Percentiles rank a stretch among this genome's conserved stretches.
Conservation (phyloP, 129 eudicot species). For the Erigeron canadensis region DNA sequence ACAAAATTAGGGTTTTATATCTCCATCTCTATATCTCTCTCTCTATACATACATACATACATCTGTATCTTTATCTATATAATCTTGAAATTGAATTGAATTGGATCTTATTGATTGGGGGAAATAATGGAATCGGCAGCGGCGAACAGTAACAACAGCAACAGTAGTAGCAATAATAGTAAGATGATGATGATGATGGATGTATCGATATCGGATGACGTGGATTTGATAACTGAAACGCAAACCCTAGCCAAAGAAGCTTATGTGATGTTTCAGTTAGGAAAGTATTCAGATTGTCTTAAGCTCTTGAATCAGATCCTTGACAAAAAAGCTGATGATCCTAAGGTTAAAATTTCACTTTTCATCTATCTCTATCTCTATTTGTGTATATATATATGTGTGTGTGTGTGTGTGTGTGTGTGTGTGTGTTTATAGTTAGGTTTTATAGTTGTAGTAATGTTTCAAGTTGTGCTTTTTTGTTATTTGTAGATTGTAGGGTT, state of each 20-base stretch:
- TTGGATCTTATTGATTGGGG: conserved; percentile 21
- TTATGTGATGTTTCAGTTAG: conserved; percentile 58
- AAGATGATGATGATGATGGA: conserved; percentile 18
- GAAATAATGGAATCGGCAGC: conserved; percentile 54
- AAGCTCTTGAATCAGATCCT: conserved; percentile 64
- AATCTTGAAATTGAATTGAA: neutral
- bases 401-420: conserved; percentile 2
- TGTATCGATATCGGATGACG: conserved; percentile 45
- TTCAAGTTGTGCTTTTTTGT: neutral
- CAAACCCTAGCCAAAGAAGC: conserved; percentile 79
- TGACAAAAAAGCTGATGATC: conserved; percentile 64
- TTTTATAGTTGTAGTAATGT: conserved; percentile 14
- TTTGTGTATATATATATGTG: neutral
- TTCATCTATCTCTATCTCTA: neutral
- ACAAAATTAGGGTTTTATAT: no score
- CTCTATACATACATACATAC: no score
- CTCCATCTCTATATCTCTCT: neutral
- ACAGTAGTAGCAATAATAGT: conserved; percentile 24
- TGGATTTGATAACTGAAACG: conserved; percentile 52
- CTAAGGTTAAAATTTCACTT: conserved; percentile 49
- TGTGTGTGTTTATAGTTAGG: neutral
- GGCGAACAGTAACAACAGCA: conserved; percentile 25
- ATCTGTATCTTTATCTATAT: no score
- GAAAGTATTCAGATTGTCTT: conserved; percentile 67
- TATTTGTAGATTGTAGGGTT: conserved; percentile 8